Base-by-base conservation (phyloP, 2,329 filamentous ascomycete genomes). In the Aspergillus awamori region DNA sequence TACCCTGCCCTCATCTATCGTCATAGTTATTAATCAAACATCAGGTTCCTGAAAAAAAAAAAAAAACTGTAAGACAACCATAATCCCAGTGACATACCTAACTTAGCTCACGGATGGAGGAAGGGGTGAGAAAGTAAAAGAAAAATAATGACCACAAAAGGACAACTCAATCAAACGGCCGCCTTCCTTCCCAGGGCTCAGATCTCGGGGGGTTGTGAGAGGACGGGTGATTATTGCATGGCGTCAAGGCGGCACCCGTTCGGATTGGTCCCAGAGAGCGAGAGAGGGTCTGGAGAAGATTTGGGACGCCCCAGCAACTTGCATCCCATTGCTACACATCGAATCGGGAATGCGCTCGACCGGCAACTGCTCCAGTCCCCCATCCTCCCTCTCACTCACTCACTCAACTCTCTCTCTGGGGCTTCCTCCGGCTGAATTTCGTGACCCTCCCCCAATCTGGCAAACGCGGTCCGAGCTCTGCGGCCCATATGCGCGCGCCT, bases 401-500 rank as follows among this genome's bases (percentile, higher is more conserved):
- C 28, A 8, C 7, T 10, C 28, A 10, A 13, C 43, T 47, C 45
- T 22, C 15, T 17, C 15, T 26, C 13, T 22, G 24, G 22, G 28
- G 48, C 30, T 56, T 58, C 39, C 24, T 63, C 57, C 61, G 58
- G 49, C 38, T 49, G 38, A 51, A 48, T 51, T 62, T 60, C 61
- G 61, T 60, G 53, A 30, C 28, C 20, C 45, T 49, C 45, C 20
- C 60, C 61, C 36, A 63, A 63, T 54, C 30, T 54, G 63, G 60
- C 54, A 63, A 65, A 65, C 43, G 57, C 64, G 58, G 61, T 63
- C 65, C 63, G 61, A 63, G 61, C 55, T 53, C 51, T 58, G 38
- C 33, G 47, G 41, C 15, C 45, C 15, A 22, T 57, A 20, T 48
- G 45, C 45, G 45, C 45, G 22, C 45, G 30, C n/a, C 33, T 36